Conservation (phyloP, 768 basidiomycete genomes). For the Panaeolus papilionaceus region DNA sequence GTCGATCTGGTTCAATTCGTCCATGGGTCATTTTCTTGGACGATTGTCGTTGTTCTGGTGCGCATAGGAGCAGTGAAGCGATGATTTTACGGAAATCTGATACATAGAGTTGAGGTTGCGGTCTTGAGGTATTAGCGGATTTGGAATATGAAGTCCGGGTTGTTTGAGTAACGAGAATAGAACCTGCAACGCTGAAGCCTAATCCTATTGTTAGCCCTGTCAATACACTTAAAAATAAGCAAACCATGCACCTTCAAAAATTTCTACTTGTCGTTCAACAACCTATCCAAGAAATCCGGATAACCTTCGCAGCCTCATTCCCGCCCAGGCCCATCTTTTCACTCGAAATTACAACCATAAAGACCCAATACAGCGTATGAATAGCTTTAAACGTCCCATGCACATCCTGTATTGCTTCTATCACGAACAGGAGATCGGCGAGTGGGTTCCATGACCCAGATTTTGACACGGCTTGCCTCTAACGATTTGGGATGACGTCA, state of each 20-base stretch:
- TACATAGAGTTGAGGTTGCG: no score
- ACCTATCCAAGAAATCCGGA: conserved; percentile 66
- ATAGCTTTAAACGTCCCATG: conserved; percentile 74
- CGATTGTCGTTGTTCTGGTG: no score
- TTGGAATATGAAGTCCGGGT: conserved; percentile 66
- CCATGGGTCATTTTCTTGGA: no score
- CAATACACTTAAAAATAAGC: no score
- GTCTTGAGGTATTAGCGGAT: conserved; percentile 34
- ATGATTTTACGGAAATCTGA: no score
- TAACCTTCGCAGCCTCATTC: conserved; percentile 69
- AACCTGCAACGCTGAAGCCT: conserved; percentile 78
- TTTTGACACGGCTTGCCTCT: conserved; percentile 55
- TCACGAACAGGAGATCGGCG: conserved; percentile 72
- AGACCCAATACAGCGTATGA: conserved; percentile 83
- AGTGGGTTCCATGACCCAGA: conserved; percentile 63
- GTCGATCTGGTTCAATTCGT: no score
- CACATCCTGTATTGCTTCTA: conserved; percentile 52
- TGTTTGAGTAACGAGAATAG: conserved; percentile 79
- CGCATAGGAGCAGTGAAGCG: no score
- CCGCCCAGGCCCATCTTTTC: conserved; percentile 59
- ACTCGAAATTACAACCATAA: conserved; percentile 64
- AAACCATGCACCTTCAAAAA: conserved; percentile 64
- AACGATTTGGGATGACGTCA: conserved; percentile 42
- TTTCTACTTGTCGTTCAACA: conserved; percentile 81
- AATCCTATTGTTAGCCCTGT: not conserved